Conservation (phyloP, 2,329 filamentous ascomycete species). For the Fusarium virguliforme region DNA sequence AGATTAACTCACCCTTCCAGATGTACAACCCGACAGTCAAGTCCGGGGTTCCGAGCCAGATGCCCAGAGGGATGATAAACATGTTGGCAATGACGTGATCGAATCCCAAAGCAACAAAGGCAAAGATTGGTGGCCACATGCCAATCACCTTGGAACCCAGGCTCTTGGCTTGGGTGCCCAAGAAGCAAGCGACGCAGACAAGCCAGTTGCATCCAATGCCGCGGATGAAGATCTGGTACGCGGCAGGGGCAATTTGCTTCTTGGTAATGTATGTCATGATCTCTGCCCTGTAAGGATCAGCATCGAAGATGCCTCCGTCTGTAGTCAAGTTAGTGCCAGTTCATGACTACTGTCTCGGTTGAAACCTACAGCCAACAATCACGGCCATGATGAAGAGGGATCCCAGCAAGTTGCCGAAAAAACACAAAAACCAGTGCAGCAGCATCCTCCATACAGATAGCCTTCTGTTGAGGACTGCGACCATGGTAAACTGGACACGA, state of each 20-base stretch:
- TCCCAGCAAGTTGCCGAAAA: constrained; percentile 66
- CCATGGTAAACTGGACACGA: constrained; percentile 37
- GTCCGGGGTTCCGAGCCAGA: constrained; percentile 63
- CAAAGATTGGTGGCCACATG: constrained; percentile 71
- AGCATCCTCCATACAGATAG: constrained; percentile 47
- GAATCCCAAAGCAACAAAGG: constrained; percentile 68
- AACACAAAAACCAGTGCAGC: constrained; percentile 62
- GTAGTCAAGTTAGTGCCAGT: accelerated
- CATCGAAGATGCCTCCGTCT: constrained; percentile 62
- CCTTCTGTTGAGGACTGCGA: constrained; percentile 43
- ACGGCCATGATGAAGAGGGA: constrained; percentile 64
- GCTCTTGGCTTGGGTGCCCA: constrained; percentile 64
- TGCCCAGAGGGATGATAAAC: constrained; percentile 68
- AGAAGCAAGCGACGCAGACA: constrained; percentile 68
- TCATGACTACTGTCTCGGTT: accelerated
- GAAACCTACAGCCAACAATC: constrained; percentile 58
- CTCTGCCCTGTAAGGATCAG: constrained; percentile 61
- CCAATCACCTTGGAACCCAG: constrained; percentile 68
- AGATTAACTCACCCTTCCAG: constrained; percentile 63
- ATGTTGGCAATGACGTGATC: constrained; percentile 74
- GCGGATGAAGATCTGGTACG: constrained; percentile 69
- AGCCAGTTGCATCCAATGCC: constrained; percentile 73
- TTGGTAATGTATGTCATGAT: constrained; percentile 64
- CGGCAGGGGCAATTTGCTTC: constrained; percentile 65
- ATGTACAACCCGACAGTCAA: constrained; percentile 68